Conservation (phyloP, 2,329 filamentous ascomycete species). For the Aspergillus nomiae region DNA sequence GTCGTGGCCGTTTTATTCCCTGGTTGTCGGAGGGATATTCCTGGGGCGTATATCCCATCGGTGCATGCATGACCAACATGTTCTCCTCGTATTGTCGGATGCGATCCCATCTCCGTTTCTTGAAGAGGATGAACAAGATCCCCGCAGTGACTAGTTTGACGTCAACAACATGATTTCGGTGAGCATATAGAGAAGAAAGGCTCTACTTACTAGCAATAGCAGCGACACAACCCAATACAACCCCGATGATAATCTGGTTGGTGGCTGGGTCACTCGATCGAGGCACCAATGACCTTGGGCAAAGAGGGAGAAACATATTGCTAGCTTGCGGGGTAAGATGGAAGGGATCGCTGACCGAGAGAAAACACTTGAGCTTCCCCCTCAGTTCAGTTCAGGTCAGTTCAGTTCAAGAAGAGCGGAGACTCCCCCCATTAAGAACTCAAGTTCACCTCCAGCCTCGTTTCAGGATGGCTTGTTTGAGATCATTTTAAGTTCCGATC, state of each 20-base stretch:
- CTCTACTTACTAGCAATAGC: slow-evolving; percentile 27
- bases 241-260: slow-evolving; percentile 30
- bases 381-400: too few relatives aligned
- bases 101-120: slow-evolving; percentile 27
- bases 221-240: slow-evolving; percentile 30
- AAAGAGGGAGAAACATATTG: neutral
- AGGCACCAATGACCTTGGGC: neutral
- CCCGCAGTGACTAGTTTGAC: slow-evolving; percentile 25
- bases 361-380: neutral
- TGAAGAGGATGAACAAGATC: slow-evolving; percentile 27
- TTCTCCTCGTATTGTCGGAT: slow-evolving; percentile 24
- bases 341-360: neutral
- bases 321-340: neutral
- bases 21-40: slow-evolving; percentile 6
- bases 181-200: neutral
- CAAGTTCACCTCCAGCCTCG: slow-evolving; percentile 2
- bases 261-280: slow-evolving; percentile 1
- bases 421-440: neutral
- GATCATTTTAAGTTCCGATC: slow-evolving; percentile 17
- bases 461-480: slow-evolving; percentile 13
- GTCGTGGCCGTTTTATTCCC: slow-evolving; percentile 10
- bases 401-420: neutral
- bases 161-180: neutral
- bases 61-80: slow-evolving; percentile 13
- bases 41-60: slow-evolving; percentile 3